Base-by-base conservation (phyloP, 768 basidiomycete genomes). In the Rhodocollybia butyracea region DNA sequence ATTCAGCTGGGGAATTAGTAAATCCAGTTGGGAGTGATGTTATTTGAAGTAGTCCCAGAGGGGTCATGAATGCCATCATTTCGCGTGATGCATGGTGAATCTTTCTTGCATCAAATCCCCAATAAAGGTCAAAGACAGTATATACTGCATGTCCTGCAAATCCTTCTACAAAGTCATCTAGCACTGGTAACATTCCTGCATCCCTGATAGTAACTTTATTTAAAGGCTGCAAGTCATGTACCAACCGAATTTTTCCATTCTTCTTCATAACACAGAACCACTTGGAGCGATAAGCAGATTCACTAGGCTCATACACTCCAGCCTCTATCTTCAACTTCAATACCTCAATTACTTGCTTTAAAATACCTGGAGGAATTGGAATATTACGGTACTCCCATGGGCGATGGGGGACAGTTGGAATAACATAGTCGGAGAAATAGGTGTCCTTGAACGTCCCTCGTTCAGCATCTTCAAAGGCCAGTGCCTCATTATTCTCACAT, bases 291-390 rank as follows among this genome's bases (percentile, higher is more conserved):
- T 80, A 80, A 0, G 73, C 74, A 0, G 67, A 68, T 32, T 75
- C 67, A 0, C 68, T 73, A 0, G 65, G 70, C 59, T 80, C 70
- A 50, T 76, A 78, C 0, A 76, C 68, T 0, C 78, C 73, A 0
- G 73, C 61, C 0, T 57, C 64, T 10, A 77, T 66, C 55, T 78
- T 78, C 1, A 59, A 54, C 17, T 67, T 62, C 8, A 77, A 63
- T 0, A 76, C 48, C 3, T 61, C 32, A n/a, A 59, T 59, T 15
- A 78, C 67, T 48, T 73, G 55, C 10, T 72, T 53, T 57, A 55
- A 68, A 24, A 68, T 71, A 3, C 68, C 64, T 2, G 59, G 56
- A 6, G 52, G 56, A 1, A 57, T 60, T 2, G 59, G 57, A 41
- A 57, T 40, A 17, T 41, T 50, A 6, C 22, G 17, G 17, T 53